Base-by-base conservation (phyloP, 2,329 filamentous ascomycete species). In the Fusarium napiforme region DNA sequence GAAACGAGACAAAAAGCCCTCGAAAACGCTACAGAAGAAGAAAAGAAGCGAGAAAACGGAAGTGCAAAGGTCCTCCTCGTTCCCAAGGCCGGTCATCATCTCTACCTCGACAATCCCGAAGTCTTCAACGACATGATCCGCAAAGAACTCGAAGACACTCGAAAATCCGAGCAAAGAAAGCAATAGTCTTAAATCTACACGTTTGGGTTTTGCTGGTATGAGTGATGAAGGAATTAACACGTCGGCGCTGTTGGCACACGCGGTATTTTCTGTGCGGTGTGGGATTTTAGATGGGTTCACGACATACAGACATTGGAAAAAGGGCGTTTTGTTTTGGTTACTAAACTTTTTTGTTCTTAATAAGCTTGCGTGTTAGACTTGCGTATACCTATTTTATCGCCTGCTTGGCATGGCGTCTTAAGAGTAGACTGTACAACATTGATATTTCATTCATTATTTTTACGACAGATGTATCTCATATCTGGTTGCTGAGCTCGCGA, bases 51-150 rank as follows among this genome's bases (percentile, higher is more conserved):
- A 7, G 96, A 98, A 79, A 93, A 93, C 62, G 95, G 96, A 9
- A 90, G 90, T 46, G 93, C 93, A 14, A 96, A 93, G 83, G 95
- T 98, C 1, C 82, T 96, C 9, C 87, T 98, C 37, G 92, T 99
- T 19, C 81, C 81, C 68, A 87, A 88, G 76, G 87, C 89, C 0
- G 89, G 89, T 0, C 89, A 91, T 56, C 88, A 91, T 77, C 77
- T 91, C 14, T 90, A 90, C 78, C 81, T 91, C 32, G 89, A 91
- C 72, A 90, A 90, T 70, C 84, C 88, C 0, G 85, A 88, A 1
- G 85, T 87, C 57, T 91, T 90, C 78, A 91, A 90, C 79, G 78
- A 84, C 6, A 82, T 86, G 50, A 82, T 91, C 16, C 81, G 79
- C 21, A 84, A 85, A 71, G 89, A 91, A 75, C 77, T 92, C 77